Conservation (phyloP, 768 basidiomycete species). For the Nidularia sp. region DNA sequence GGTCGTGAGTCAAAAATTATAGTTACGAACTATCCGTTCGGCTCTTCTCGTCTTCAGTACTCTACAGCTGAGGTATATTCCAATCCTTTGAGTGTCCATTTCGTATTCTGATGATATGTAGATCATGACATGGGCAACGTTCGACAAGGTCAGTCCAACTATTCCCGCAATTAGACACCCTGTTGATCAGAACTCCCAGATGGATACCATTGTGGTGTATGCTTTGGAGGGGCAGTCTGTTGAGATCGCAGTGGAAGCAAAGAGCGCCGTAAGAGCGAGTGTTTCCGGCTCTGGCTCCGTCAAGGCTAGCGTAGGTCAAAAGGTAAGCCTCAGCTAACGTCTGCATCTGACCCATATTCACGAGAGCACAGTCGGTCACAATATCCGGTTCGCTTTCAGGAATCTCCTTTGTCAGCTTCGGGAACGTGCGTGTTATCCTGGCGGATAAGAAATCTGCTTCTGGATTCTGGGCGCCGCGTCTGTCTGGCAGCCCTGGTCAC, state of each 20-base stretch:
- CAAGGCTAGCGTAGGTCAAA: conserved; percentile 10
- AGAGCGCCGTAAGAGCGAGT: conserved; percentile 2
- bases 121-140: conserved; percentile 37
- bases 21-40: conserved; percentile 61
- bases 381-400: conserved; percentile 39
- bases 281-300: conserved; percentile 16
- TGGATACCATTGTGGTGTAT: conserved; percentile 31
- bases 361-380: conserved; percentile 26
- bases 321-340: conserved; percentile 5
- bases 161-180: background rate
- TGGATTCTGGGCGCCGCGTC: conserved; percentile 58
- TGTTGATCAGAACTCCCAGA: conserved; percentile 5
- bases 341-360: background rate
- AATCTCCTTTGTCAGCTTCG: conserved; percentile 35
- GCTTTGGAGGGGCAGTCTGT: conserved; percentile 30
- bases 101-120: background rate
- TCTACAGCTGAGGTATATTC: conserved; percentile 54
- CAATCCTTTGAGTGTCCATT: background rate
- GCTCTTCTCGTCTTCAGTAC: conserved; percentile 47
- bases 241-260: conserved; percentile 18
- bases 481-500: conserved; percentile 19
- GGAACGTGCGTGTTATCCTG: conserved; percentile 45
- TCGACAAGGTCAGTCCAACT: conserved; percentile 17
- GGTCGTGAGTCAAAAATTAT: conserved; percentile 66
- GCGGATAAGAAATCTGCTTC: conserved; percentile 56